A percentile compares a stretch with the other conserved stretches of the same genome.
Evolutionary conservation across 768 basidiomycete species (phyloP).

Genomic region (Pleurotus sapidus): DNA sequence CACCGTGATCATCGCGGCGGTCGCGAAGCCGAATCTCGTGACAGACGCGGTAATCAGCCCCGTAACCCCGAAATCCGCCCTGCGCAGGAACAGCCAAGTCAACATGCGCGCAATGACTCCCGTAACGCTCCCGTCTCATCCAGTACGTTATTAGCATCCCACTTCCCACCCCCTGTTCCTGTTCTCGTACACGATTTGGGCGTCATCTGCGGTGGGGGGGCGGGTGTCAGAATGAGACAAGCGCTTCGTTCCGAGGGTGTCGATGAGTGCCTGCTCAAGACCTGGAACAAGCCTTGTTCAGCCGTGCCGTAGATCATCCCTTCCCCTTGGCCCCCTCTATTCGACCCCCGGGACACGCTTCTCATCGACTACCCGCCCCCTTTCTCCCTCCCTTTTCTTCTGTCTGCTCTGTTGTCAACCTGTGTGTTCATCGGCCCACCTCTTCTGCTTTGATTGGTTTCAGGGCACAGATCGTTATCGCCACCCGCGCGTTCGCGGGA

Average conservation of each 20-base stretch:
- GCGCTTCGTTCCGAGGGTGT: conserved; percentile 18
- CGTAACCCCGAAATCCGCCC: neutral
- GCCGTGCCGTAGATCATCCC: conserved; percentile 3
- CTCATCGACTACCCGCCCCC: conserved; percentile 33
- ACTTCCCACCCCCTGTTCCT: conserved; percentile 34
- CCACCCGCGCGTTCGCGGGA: conserved; percentile 33
- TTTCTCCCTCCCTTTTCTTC: conserved; percentile 29
- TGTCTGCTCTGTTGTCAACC: conserved; percentile 28
- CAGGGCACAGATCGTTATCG: conserved; percentile 42
- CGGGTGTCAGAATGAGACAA: conserved; percentile 6
- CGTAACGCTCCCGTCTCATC: conserved; percentile 25
- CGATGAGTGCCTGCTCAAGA: conserved; percentile 16
- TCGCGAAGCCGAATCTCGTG: neutral
- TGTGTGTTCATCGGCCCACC: conserved; percentile 27
- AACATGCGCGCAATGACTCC: conserved; percentile 23
- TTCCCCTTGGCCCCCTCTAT: conserved; percentile 24
- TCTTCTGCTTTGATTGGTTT: conserved; percentile 32
- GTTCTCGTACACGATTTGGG: conserved; percentile 24
- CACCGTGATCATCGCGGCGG: neutral
- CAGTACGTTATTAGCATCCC: conserved; percentile 63
- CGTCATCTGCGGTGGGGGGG: conserved; percentile 25
- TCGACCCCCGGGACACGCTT: conserved; percentile 33
- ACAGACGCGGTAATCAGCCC: conserved; percentile 1
- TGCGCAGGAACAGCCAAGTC: conserved; percentile 21
- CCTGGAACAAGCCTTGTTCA: neutral